Conservation (phyloP, 768 basidiomycete genomes). For the Pisolithus tinctorius region DNA sequence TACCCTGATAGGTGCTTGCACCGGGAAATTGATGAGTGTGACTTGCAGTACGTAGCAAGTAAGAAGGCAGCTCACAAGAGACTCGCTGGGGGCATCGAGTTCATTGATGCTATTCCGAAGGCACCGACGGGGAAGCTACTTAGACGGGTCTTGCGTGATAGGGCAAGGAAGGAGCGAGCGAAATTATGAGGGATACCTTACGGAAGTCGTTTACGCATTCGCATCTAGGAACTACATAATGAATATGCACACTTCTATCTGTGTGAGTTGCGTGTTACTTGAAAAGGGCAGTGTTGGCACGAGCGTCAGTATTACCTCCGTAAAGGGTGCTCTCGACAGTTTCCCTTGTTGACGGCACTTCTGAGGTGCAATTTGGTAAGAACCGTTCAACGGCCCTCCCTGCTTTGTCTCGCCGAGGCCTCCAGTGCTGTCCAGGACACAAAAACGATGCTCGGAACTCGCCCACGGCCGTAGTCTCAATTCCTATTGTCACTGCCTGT, state of each 20-base stretch:
- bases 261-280: no score
- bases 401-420: conserved; percentile 1
- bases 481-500: neutral
- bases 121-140: conserved; percentile 58
- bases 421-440: neutral
- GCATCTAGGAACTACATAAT: no score
- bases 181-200: conserved; percentile 2
- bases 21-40: neutral
- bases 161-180: conserved; percentile 29
- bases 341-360: no score
- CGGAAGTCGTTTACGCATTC: no score
- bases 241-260: no score
- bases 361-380: neutral
- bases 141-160: conserved; percentile 46
- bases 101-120: conserved; percentile 49
- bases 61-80: conserved; percentile 55
- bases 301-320: no score
- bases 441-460: neutral
- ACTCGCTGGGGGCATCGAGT: conserved; percentile 52
- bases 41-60: conserved; percentile 42
- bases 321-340: no score
- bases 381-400: conserved; percentile 2
- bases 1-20: neutral
- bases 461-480: neutral
- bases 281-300: no score